phyloP scores from a whole-genome alignment of 495 filamentous ascomycete species.

The Amniculicola lignicola region DNA sequence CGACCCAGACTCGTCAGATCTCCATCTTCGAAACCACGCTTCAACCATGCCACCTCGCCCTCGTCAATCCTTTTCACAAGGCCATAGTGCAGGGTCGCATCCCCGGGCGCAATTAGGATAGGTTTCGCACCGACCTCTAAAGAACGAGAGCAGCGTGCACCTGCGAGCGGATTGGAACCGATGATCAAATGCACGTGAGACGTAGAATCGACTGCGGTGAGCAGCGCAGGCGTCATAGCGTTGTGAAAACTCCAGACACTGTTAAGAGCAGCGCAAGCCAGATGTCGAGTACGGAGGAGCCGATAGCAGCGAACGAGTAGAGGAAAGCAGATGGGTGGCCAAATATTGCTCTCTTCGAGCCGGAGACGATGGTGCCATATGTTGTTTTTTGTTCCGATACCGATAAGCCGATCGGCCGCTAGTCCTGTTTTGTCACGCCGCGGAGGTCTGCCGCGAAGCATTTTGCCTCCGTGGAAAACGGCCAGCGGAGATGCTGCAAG shows the following conservation, averaged over 20 bases:
- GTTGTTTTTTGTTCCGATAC: slow-evolving; percentile 30
- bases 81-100: slow-evolving; percentile 64
- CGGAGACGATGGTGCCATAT: too few species aligned
- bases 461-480: too few species aligned
- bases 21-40: slow-evolving; percentile 64
- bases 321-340: too few species aligned
- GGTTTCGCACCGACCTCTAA: slow-evolving; percentile 83
- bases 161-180: slow-evolving; percentile 81
- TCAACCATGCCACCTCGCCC: slow-evolving; percentile 68
- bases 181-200: slow-evolving; percentile 82
- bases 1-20: slow-evolving; percentile 76
- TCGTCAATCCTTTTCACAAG: slow-evolving; percentile 69
- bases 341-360: too few species aligned
- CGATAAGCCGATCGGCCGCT: slow-evolving; percentile 22
- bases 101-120: slow-evolving; percentile 72
- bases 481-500: too few species aligned
- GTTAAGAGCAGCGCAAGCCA: too few species aligned
- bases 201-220: slow-evolving; percentile 72
- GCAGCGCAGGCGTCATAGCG: slow-evolving; percentile 55
- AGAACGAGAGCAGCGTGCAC: slow-evolving; percentile 74
- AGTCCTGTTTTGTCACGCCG: slow-evolving; percentile 9
- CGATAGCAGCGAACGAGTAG: too few species aligned
- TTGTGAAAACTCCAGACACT: too few species aligned
- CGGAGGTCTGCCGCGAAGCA: slow-evolving; percentile 4
- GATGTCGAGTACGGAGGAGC: too few species aligned